phyloP scores from a whole-genome alignment of 768 basidiomycete genomes.

The Mycena maculata region DNA sequence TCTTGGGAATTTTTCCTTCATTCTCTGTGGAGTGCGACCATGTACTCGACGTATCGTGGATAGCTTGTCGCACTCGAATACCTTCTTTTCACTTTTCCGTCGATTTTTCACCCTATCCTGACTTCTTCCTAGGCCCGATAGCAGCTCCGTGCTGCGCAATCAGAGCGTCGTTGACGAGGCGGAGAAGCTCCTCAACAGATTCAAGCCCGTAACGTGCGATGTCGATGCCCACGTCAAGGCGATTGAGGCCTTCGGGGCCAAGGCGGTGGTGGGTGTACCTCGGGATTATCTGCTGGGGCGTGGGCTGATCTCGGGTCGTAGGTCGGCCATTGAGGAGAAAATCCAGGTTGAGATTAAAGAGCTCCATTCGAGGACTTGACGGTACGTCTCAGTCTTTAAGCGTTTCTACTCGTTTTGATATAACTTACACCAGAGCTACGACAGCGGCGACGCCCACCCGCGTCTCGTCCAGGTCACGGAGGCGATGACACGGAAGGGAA shows the following conservation, averaged over 20 bases:
- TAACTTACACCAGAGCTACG: conserved; percentile 69
- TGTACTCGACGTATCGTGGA: too few species aligned
- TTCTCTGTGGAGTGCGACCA: too few species aligned
- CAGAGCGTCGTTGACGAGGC: conserved; percentile 91
- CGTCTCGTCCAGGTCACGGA: conserved; percentile 92
- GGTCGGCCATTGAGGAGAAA: conserved; percentile 90
- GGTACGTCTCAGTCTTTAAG: conserved; percentile 58
- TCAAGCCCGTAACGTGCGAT: conserved; percentile 97
- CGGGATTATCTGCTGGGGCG: neutral
- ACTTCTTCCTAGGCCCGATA: too few species aligned
- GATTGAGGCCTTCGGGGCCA: conserved; percentile 95
- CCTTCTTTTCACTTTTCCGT: too few species aligned
- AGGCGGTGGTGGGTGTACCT: conserved; percentile 81
- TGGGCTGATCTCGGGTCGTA: conserved; percentile 44
- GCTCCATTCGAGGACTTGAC: conserved; percentile 96
- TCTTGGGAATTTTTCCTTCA: too few species aligned
- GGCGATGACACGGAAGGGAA: conserved; percentile 96
- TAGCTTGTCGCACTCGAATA: too few species aligned
- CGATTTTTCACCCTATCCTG: too few species aligned
- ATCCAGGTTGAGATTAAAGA: conserved; percentile 92
- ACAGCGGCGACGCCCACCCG: conserved; percentile 93
- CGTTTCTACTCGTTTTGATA: neutral
- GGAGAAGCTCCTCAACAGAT: conserved; percentile 87
- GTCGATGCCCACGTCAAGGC: conserved; percentile 90
- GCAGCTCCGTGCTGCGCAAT: conserved; percentile 91